Percentiles rank a stretch among this genome's conserved stretches.
Conservation (phyloP, 352 stramenopile genomes). For the Phytophthora colocasiae region DNA sequence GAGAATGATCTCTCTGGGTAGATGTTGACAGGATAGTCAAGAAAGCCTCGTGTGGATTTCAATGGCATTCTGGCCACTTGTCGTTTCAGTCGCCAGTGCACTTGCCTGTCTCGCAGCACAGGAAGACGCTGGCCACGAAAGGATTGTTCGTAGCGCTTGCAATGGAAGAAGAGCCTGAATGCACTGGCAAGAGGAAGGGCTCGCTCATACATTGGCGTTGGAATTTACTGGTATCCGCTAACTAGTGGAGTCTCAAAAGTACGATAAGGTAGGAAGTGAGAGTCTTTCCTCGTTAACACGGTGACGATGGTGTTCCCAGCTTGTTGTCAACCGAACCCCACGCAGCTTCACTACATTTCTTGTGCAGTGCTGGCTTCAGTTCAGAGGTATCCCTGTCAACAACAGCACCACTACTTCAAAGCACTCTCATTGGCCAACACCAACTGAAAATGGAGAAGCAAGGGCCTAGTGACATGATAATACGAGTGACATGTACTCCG, state of each 20-base stretch:
- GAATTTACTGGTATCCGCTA: too few relatives aligned
- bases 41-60: conserved; percentile 27
- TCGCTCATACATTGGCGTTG: not conserved
- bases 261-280: too few relatives aligned
- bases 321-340: too few relatives aligned
- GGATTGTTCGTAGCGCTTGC: conserved; percentile 16
- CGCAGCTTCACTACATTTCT: not conserved
- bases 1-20: conserved; percentile 22
- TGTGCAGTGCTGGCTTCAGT: not conserved
- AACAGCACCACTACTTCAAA: not conserved
- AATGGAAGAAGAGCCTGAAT: conserved; percentile 12
- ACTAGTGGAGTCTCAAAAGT: too few relatives aligned
- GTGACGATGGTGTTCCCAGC: too few relatives aligned
- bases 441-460: not conserved
- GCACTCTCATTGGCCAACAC: not conserved
- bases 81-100: conserved; percentile 35
- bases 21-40: conserved; percentile 10
- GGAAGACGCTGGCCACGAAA: conserved; percentile 6
- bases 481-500: not conserved
- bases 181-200: not conserved
- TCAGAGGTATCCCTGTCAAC: conserved; percentile 12
- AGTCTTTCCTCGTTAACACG: too few relatives aligned
- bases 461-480: not conserved
- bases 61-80: conserved; percentile 16
- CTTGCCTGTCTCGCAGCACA: conserved; percentile 27